These are phyloP conservation scores for Begonia peltatifolia DNA, from an alignment of 306 rosid species.

Conservation along the genomic window DNA sequence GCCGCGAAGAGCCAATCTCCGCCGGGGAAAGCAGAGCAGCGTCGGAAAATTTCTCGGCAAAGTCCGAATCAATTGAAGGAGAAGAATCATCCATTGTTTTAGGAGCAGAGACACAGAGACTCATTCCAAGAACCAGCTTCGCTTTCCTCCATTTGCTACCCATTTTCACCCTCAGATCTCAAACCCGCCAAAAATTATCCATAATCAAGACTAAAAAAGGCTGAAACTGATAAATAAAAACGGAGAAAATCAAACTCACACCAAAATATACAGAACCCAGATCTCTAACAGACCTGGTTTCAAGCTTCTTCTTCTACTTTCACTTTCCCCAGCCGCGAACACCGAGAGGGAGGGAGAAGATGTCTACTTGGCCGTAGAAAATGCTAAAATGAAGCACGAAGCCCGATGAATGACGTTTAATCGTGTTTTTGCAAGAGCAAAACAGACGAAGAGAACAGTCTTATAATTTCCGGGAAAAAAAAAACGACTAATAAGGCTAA, in stretches of 20 bases:
- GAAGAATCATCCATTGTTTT: constrained; percentile 53
- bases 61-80: constrained; percentile 27
- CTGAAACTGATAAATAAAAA: not conserved
- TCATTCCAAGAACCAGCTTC: constrained; percentile 66
- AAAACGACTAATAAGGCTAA: not conserved
- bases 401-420: constrained; percentile 17
- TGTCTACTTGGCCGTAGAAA: not conserved
- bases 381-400: constrained; percentile 5
- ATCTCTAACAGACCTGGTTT: constrained; percentile 35
- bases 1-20: constrained; percentile 34
- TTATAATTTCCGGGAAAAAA: constrained; percentile 4
- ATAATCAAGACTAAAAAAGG: constrained; percentile 8
- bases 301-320: constrained; percentile 15
- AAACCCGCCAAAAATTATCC: constrained; percentile 7
- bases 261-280: constrained; percentile 38
- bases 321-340: constrained; percentile 9
- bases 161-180: constrained; percentile 39
- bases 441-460: constrained; percentile 1
- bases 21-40: constrained; percentile 78
- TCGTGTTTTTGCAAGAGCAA: constrained; percentile 16
- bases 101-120: constrained; percentile 73
- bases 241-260: constrained; percentile 5
- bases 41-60: constrained; percentile 56
- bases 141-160: constrained; percentile 96
- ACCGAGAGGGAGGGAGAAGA: constrained; percentile 11